phyloP scores from a whole-genome alignment of 768 basidiomycete genomes.

The Mycena latifolia region DNA sequence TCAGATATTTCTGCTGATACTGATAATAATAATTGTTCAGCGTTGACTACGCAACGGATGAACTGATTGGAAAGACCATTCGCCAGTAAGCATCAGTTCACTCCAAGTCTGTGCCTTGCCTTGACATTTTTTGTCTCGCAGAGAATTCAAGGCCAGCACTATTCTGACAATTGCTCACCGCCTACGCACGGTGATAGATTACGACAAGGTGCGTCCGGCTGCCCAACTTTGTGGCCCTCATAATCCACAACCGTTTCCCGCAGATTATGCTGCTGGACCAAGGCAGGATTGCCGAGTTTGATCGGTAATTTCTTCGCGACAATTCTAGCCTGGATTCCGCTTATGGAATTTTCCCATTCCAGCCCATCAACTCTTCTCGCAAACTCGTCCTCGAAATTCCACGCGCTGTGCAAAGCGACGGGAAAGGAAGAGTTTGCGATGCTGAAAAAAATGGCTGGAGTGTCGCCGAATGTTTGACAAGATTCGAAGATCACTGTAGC shows the following conservation, averaged over 20 bases:
- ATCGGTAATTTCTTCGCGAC: constrained; percentile 65
- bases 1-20: too few relatives aligned
- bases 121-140: too few relatives aligned
- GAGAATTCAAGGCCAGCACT: constrained; percentile 84
- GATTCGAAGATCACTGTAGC: too few relatives aligned
- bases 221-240: not conserved
- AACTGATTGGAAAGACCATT: constrained; percentile 86
- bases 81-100: constrained; percentile 71
- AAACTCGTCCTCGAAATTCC: constrained; percentile 80
- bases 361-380: too few relatives aligned
- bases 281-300: constrained; percentile 84
- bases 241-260: too few relatives aligned
- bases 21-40: not conserved
- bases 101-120: too few relatives aligned
- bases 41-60: constrained; percentile 67
- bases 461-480: too few relatives aligned
- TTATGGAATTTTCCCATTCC: too few relatives aligned
- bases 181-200: constrained; percentile 84
- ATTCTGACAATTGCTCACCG: constrained; percentile 89
- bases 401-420: constrained; percentile 78
- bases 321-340: too few relatives aligned
- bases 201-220: constrained; percentile 72
- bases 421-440: constrained; percentile 80
- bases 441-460: constrained; percentile 75
- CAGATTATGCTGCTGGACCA: constrained; percentile 85